These are phyloP conservation scores for Sphagnum fallax DNA, from an alignment of 228 moss, liverwort and hornwort species.

Conservation along the genomic window DNA sequence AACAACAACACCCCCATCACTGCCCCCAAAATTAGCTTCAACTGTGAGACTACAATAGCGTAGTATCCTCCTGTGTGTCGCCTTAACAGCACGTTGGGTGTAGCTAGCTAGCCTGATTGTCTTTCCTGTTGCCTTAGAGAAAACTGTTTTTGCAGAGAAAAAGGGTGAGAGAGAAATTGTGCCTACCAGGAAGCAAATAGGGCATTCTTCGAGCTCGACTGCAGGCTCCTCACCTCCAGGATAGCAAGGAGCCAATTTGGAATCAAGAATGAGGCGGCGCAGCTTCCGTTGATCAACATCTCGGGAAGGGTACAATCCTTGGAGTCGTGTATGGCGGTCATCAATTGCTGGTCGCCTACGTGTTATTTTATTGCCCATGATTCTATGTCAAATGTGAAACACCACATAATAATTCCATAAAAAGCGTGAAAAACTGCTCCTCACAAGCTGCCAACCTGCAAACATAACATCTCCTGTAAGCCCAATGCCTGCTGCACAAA, in stretches of 20 bases:
- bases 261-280: conserved; percentile 50
- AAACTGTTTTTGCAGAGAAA: too few relatives aligned
- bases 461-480: too few relatives aligned
- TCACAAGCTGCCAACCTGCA: too few relatives aligned
- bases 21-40: too few relatives aligned
- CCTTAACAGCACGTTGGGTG: too few relatives aligned
- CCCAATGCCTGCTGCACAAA: too few relatives aligned
- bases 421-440: too few relatives aligned
- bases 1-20: too few relatives aligned
- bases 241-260: conserved; percentile 60
- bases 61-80: too few relatives aligned
- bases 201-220: conserved; percentile 55
- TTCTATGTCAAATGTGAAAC: conserved; percentile 10
- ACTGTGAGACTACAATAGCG: too few relatives aligned
- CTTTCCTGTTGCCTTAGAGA: too few relatives aligned
- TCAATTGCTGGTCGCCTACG: conserved; percentile 41
- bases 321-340: conserved; percentile 55
- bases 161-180: background rate
- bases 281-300: conserved; percentile 58
- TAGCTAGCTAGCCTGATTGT: too few relatives aligned
- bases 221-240: conserved; percentile 50
- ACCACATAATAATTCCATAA: conserved; percentile 8
- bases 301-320: conserved; percentile 42
- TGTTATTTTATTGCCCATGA: conserved; percentile 62
- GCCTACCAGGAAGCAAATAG: conserved; percentile 58